These are phyloP conservation scores for Xylaria sp. DNA, from an alignment of 2,329 filamentous ascomycete species.

Conservation along the genomic window DNA sequence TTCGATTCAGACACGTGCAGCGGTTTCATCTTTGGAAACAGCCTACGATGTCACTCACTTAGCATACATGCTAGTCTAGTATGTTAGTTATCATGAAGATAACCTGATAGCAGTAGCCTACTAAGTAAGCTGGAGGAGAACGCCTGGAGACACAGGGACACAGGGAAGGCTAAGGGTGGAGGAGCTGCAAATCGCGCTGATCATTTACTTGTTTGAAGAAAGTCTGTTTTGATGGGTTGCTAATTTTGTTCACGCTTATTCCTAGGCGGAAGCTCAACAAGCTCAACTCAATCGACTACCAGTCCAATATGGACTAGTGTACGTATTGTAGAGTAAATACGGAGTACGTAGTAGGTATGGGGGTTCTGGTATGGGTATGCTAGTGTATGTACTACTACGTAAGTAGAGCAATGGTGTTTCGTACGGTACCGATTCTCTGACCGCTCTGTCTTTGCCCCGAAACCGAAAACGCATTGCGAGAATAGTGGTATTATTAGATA, in stretches of 20 bases:
- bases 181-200: conserved; percentile 22
- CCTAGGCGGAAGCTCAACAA: conserved; percentile 9
- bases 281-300: conserved; percentile 5
- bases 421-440: conserved; percentile 6
- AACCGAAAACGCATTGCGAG: neutral
- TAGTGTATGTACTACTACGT: too few relatives aligned
- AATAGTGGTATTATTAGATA: neutral
- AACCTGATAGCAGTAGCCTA: neutral
- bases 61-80: neutral
- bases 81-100: conserved; percentile 2
- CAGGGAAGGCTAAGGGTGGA: neutral
- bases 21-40: conserved; percentile 18
- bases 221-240: conserved; percentile 19
- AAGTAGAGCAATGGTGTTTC: neutral
- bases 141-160: neutral
- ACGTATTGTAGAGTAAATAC: neutral
- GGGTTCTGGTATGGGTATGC: too few relatives aligned
- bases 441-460: conserved; percentile 3
- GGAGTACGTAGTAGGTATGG: too few relatives aligned
- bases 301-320: neutral
- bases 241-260: conserved; percentile 32
- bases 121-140: neutral
- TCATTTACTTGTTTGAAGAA: conserved; percentile 23
- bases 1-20: conserved; percentile 22
- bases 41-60: neutral